phyloP scores from a whole-genome alignment of 2,329 filamentous ascomycete genomes.

The Penicillium expansum region DNA sequence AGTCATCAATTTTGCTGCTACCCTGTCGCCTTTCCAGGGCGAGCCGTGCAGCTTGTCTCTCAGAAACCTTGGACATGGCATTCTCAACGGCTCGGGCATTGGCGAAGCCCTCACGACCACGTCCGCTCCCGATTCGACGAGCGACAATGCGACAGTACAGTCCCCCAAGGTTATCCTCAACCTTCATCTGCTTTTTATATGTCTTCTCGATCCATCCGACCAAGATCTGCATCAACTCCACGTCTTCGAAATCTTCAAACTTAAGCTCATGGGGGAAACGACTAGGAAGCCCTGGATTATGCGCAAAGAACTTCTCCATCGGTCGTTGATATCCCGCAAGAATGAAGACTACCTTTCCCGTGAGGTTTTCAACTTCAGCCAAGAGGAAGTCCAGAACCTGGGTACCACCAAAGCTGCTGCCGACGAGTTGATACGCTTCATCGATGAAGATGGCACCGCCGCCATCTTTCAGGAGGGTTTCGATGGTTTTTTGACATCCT shows the following conservation, averaged over 20 bases:
- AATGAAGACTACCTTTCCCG: conserved; percentile 68
- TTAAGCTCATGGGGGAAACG: conserved; percentile 64
- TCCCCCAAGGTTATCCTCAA: conserved; percentile 58
- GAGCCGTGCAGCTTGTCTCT: conserved; percentile 60
- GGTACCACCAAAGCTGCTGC: conserved; percentile 54
- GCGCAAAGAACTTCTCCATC: conserved; percentile 74
- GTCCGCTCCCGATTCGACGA: conserved; percentile 59
- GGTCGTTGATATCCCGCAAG: conserved; percentile 70
- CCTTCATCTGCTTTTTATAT: conserved; percentile 56
- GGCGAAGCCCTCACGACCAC: conserved; percentile 66
- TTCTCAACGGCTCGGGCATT: conserved; percentile 72
- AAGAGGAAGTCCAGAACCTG: conserved; percentile 69
- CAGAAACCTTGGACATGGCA: conserved; percentile 51
- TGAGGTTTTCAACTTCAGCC: conserved; percentile 68
- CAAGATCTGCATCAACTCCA: conserved; percentile 63
- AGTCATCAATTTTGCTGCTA: conserved; percentile 51
- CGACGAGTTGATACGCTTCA: conserved; percentile 71
- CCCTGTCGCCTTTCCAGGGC: conserved; percentile 46
- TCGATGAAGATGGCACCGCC: conserved; percentile 76
- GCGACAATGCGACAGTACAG: conserved; percentile 64
- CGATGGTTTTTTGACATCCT: conserved; percentile 57
- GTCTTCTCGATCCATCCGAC: conserved; percentile 53
- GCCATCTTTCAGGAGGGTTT: conserved; percentile 55
- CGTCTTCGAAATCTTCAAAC: conserved; percentile 68
- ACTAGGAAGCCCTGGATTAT: conserved; percentile 69